phyloP scores from a whole-genome alignment of 75 land plant species.

The Sequoiadendron giganteum region DNA sequence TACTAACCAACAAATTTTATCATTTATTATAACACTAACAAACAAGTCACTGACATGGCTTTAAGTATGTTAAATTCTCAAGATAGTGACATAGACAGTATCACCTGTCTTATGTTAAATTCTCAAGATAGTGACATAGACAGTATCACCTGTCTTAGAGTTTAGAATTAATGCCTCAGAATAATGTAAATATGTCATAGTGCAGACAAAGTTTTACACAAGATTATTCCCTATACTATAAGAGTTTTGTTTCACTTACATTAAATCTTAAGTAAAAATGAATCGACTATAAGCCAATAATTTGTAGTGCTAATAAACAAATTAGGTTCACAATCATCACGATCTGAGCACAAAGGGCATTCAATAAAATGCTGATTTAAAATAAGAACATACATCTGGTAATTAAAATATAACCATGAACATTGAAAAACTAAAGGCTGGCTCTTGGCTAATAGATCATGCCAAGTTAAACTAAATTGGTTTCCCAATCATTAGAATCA shows the following conservation, averaged over 20 bases:
- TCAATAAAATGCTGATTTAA: background rate
- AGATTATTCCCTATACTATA: no score
- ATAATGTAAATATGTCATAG: no score
- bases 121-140: background rate
- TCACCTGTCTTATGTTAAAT: background rate
- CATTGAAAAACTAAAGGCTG: background rate
- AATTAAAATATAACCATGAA: background rate
- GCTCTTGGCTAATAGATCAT: background rate
- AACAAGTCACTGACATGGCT: background rate
- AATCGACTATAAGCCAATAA: background rate
- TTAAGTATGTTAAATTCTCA: background rate
- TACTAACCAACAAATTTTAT: background rate
- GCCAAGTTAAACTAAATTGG: background rate
- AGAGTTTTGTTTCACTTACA: no score
- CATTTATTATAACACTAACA: no score
- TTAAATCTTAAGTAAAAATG: no score
- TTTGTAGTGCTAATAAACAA: background rate
- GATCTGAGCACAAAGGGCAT: background rate
- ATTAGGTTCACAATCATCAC: background rate
- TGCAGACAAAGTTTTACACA: no score
- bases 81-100: background rate
- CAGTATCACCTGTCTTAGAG: background rate
- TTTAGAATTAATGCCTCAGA: no score
- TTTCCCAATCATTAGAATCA: background rate
- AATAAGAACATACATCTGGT: background rate